phyloP scores from a whole-genome alignment of 257 asterid genomes.

The Cruciata laevipes region DNA sequence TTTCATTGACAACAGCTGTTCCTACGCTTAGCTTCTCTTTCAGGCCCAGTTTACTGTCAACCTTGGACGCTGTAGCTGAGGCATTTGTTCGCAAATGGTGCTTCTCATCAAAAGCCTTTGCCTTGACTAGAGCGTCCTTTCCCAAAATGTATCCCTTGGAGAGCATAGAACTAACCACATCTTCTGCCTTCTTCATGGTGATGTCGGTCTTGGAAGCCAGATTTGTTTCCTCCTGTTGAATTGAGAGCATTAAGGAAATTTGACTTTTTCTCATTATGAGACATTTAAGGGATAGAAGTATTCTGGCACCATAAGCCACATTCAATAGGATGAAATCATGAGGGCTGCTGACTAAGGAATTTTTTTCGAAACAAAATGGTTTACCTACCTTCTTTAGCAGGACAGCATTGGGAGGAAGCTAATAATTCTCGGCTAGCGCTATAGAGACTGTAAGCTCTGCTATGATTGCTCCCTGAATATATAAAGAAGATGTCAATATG shows the following conservation, averaged over 20 bases:
- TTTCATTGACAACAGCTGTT: constrained; percentile 35
- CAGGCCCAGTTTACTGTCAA: constrained; percentile 41
- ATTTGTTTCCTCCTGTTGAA: constrained; percentile 24
- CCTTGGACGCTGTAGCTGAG: constrained; percentile 42
- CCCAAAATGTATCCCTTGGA: constrained; percentile 55
- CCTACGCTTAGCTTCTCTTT: constrained; percentile 45
- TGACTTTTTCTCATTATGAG: no score
- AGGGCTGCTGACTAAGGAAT: background rate
- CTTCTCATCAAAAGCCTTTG: constrained; percentile 45
- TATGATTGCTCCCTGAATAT: constrained; percentile 42
- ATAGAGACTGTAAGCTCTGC: constrained; percentile 26
- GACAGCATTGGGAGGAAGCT: constrained; percentile 40
- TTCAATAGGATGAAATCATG: background rate
- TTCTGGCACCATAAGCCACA: no score
- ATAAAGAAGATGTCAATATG: background rate
- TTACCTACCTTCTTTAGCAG: constrained; percentile 35
- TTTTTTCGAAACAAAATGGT: background rate
- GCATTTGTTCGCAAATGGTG: constrained; percentile 42
- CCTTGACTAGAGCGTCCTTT: constrained; percentile 49
- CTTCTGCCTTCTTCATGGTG: constrained; percentile 38
- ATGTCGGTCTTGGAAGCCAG: constrained; percentile 9
- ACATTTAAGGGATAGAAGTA: no score
- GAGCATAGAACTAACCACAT: constrained; percentile 52
- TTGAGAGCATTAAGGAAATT: background rate
- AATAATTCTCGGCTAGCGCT: constrained; percentile 25